These are phyloP conservation scores for Acrocalymma vagum DNA, from an alignment of 2,329 filamentous ascomycete genomes.

Conservation along the genomic window DNA sequence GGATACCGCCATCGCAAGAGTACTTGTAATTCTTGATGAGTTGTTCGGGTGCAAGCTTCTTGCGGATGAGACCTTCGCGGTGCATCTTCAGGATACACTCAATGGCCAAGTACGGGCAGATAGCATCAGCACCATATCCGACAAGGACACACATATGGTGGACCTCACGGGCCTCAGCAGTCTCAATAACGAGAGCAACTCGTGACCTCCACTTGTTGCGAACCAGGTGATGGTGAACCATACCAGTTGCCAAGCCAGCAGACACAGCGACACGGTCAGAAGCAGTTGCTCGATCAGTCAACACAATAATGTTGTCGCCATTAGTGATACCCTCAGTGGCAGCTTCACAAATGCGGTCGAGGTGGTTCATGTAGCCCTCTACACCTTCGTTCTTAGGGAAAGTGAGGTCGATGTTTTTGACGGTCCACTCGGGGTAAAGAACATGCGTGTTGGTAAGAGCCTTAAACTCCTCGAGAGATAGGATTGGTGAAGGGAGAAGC, in stretches of 20 bases:
- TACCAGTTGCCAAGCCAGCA: constrained; percentile 84
- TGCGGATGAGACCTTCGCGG: constrained; percentile 89
- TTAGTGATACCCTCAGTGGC: constrained; percentile 84
- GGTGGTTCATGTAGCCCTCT: constrained; percentile 83
- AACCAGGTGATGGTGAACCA: constrained; percentile 95
- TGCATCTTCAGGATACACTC: constrained; percentile 98
- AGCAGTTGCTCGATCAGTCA: constrained; percentile 88
- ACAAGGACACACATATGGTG: constrained; percentile 99
- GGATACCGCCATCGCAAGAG: constrained; percentile 92
- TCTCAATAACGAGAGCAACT: constrained; percentile 87
- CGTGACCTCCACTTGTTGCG: constrained; percentile 95
- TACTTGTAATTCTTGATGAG: constrained; percentile 97
- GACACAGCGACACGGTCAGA: constrained; percentile 86
- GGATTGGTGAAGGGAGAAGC: constrained; percentile 84
- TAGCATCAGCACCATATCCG: constrained; percentile 91
- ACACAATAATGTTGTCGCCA: constrained; percentile 83
- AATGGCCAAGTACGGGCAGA: constrained; percentile 94
- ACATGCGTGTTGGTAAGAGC: constrained; percentile 79
- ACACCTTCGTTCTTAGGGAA: constrained; percentile 88
- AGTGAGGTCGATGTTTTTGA: constrained; percentile 90
- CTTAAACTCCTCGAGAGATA: constrained; percentile 92
- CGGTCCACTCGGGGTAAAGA: constrained; percentile 81
- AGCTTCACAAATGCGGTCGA: constrained; percentile 88
- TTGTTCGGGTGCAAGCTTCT: constrained; percentile 81
- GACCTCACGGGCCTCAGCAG: constrained; percentile 93